Percentiles rank a stretch among this genome's conserved stretches.
Evolutionary conservation across 306 rosid species (phyloP).

Genomic region (Bauhinia variegata): DNA sequence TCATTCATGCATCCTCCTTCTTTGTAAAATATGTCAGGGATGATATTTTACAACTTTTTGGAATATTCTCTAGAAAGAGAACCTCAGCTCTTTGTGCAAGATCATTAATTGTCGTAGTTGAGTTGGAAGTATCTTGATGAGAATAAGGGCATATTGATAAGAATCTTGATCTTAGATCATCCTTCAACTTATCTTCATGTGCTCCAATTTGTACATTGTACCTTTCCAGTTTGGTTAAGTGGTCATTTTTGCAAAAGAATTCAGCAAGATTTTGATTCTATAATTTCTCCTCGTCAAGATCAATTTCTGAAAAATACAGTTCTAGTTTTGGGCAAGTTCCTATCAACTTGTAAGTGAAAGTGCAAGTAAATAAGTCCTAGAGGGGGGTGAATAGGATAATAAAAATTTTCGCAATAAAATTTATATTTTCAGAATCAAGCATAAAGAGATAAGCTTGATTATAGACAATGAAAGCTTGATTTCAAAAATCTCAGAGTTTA

Average conservation of each 20-base stretch:
- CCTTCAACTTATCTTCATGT: not conserved
- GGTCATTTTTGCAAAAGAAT: not conserved
- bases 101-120: not conserved
- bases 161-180: not conserved
- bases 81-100: not conserved
- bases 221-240: not conserved
- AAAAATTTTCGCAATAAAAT: too few relatives aligned
- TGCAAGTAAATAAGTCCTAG: too few relatives aligned
- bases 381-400: too few relatives aligned
- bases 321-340: not conserved
- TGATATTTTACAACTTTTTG: not conserved
- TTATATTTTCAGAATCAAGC: too few relatives aligned
- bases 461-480: too few relatives aligned
- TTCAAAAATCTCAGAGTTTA: too few relatives aligned
- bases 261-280: not conserved
- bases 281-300: not conserved
- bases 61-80: not conserved
- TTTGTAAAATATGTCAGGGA: not conserved
- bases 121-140: not conserved
- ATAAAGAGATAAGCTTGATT: too few relatives aligned
- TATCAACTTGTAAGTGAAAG: too few relatives aligned
- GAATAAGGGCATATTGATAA: not conserved
- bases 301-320: not conserved
- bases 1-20: not conserved
- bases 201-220: not conserved